A percentile compares a stretch with the other conserved stretches of the same genome.
Evolutionary conservation across 1,284 basidiomycete species (phyloP).

Genomic region (Fomitopsis betulina): DNA sequence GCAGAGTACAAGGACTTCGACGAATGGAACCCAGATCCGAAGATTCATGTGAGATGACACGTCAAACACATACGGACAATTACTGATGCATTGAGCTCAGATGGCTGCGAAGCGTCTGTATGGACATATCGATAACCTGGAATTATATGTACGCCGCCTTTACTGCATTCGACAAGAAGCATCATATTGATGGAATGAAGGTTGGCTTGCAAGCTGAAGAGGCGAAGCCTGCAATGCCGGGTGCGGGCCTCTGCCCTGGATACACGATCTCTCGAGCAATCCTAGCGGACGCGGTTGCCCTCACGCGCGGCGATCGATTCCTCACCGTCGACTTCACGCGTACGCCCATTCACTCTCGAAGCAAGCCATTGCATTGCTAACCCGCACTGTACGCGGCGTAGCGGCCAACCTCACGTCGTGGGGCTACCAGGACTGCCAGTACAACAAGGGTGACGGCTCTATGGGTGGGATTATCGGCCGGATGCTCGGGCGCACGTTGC

Average conservation of each 20-base stretch:
- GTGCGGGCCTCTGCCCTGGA: constrained; percentile 84
- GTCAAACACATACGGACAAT: neutral
- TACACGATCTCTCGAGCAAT: constrained; percentile 86
- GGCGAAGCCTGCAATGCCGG: constrained; percentile 61
- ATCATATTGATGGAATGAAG: constrained; percentile 27
- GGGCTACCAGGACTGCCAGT: constrained; percentile 71
- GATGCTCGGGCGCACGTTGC: constrained; percentile 68
- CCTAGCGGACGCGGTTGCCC: constrained; percentile 74
- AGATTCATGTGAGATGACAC: constrained; percentile 43
- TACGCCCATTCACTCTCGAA: constrained; percentile 16
- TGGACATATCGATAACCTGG: constrained; percentile 70
- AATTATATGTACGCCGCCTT: constrained; percentile 43
- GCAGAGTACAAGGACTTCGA: constrained; percentile 48
- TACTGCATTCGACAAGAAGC: constrained; percentile 40
- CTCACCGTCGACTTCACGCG: constrained; percentile 72
- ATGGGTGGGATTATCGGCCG: constrained; percentile 71
- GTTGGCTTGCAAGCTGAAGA: constrained; percentile 63
- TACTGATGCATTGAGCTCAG: constrained; percentile 27
- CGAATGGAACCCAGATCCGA: constrained; percentile 75
- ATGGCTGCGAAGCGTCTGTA: constrained; percentile 66
- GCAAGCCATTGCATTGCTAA: neutral
- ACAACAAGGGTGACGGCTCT: constrained; percentile 60
- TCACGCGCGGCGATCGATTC: constrained; percentile 74
- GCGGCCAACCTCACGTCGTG: constrained; percentile 71
- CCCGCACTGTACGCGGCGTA: constrained; percentile 20